Evolutionary conservation across 768 basidiomycete genomes (phyloP).

Genomic region (Rhizopogon salebrosus): DNA sequence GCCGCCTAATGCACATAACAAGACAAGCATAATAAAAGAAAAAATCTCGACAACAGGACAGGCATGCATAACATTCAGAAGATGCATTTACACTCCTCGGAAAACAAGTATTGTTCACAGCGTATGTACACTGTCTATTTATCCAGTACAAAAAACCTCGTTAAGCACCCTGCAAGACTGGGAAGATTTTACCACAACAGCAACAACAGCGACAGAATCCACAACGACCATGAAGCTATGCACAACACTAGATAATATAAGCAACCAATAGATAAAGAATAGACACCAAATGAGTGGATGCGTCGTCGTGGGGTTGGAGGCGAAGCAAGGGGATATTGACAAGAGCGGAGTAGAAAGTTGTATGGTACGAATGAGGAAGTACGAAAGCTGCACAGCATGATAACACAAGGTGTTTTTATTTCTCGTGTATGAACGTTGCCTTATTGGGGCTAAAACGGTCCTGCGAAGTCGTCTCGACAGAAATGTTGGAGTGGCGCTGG

Average conservation of each 20-base stretch:
- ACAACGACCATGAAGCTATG: neutral
- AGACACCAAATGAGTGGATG: neutral
- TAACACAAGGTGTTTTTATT: slow-evolving; percentile 13
- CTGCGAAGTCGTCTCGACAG: slow-evolving; percentile 27
- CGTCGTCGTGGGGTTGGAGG: neutral
- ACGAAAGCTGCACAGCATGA: neutral
- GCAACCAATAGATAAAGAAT: neutral
- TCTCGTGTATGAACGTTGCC: slow-evolving; percentile 23
- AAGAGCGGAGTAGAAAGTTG: neutral
- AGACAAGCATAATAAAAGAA: too few species aligned
- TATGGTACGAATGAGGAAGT: neutral
- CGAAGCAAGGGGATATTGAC: neutral
- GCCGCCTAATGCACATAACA: slow-evolving; percentile 4
- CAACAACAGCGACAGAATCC: neutral
- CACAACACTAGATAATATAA: neutral
- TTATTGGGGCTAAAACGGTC: slow-evolving; percentile 18
- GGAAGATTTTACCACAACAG: neutral
- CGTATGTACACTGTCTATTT: neutral
- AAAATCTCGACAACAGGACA: too few species aligned
- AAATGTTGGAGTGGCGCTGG: slow-evolving; percentile 26
- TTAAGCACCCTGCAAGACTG: too few species aligned
- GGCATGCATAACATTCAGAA: neutral
- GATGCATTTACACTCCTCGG: neutral
- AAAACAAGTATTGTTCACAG: neutral
- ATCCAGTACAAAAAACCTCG: neutral